Percentiles rank a stretch among this genome's conserved stretches.
Conservation (phyloP, 2,329 filamentous ascomycete species). For the Zymoseptoria passerinii region DNA sequence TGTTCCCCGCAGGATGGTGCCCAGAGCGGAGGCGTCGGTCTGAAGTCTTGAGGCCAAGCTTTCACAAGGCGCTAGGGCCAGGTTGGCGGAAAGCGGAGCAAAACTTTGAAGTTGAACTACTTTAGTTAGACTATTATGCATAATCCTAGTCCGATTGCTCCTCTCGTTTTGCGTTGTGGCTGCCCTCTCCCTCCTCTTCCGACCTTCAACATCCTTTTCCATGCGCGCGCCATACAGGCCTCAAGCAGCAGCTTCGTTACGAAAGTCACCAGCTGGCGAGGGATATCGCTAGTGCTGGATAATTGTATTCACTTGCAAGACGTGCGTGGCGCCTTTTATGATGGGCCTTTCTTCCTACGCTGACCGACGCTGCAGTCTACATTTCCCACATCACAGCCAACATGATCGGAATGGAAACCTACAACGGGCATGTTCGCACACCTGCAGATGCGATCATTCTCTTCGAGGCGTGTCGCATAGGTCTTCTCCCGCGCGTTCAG, state of each 20-base stretch:
- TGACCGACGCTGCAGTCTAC: not conserved
- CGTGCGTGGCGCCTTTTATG: not conserved
- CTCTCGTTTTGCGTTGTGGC: not conserved
- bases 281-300: not conserved
- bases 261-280: not conserved
- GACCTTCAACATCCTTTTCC: not conserved
- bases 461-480: slow-evolving; percentile 92
- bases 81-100: not conserved
- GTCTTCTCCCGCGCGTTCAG: slow-evolving; percentile 83
- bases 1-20: not conserved
- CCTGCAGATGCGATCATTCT: slow-evolving; percentile 93
- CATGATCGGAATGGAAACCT: slow-evolving; percentile 71
- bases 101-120: not conserved
- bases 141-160: not conserved
- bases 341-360: not conserved
- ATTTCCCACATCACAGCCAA: not conserved
- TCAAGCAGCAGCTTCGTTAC: not conserved
- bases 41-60: not conserved
- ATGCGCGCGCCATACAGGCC: not conserved
- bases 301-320: not conserved
- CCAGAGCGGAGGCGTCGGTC: not conserved
- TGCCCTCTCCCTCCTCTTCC: not conserved
- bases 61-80: not conserved
- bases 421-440: slow-evolving; percentile 89
- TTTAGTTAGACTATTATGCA: not conserved